phyloP scores from a whole-genome alignment of 352 stramenopile genomes.

The Pythium insidiosum region DNA sequence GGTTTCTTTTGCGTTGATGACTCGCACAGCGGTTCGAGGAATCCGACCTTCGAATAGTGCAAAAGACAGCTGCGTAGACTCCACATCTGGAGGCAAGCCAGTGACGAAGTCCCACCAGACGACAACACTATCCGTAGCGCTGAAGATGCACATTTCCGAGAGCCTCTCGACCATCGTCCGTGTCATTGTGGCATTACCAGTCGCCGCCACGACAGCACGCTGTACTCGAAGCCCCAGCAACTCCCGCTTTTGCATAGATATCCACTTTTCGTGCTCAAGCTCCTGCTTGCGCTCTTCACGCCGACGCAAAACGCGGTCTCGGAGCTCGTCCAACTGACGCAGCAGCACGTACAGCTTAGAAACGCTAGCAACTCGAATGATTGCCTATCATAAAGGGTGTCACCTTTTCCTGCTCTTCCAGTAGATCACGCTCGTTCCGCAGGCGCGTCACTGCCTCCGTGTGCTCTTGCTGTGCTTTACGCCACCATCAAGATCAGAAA shows the following conservation, averaged over 20 bases:
- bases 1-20: constrained; percentile 12
- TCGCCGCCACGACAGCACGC: too few relatives aligned
- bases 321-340: constrained; percentile 20
- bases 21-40: constrained; percentile 17
- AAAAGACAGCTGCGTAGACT: constrained; percentile 18
- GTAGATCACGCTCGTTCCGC: constrained; percentile 23
- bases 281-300: constrained; percentile 17
- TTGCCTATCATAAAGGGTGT: too few relatives aligned
- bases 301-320: constrained; percentile 19
- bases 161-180: too few relatives aligned
- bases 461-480: constrained; percentile 17
- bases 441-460: constrained; percentile 22
- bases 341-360: background rate
- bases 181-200: too few relatives aligned
- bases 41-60: constrained; percentile 21
- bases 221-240: constrained; percentile 22
- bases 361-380: background rate
- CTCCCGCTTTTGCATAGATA: constrained; percentile 23
- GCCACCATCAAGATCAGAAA: too few relatives aligned
- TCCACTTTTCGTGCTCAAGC: constrained; percentile 12
- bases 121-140: constrained; percentile 11
- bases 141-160: too few relatives aligned
- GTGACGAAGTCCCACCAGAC: constrained; percentile 25
- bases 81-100: background rate
- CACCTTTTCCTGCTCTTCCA: constrained; percentile 34